phyloP scores from a whole-genome alignment of 2,329 filamentous ascomycete genomes.

The Beauveria pseudobassiana region DNA sequence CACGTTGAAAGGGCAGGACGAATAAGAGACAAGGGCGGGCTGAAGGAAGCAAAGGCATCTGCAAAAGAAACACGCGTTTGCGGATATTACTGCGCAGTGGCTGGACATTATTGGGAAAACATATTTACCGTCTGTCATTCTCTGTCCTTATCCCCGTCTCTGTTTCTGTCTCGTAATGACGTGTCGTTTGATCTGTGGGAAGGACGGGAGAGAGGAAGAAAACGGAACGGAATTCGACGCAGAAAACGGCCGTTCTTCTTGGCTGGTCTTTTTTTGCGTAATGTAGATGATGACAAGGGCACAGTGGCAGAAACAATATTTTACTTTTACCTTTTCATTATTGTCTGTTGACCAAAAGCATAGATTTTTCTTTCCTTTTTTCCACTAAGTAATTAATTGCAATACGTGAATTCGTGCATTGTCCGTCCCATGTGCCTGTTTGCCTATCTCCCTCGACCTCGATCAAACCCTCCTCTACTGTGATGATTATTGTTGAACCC shows the following conservation, averaged over 20 bases:
- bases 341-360: background rate
- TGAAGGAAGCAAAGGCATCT: background rate
- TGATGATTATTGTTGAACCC: conserved; percentile 15
- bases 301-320: background rate
- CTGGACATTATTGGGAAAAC: too few species aligned
- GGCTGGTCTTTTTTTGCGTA: background rate
- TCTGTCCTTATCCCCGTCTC: too few species aligned
- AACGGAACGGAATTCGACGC: background rate
- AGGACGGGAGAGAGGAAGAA: background rate
- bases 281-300: conserved; percentile 1
- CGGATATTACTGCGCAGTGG: background rate
- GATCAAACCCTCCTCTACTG: conserved; percentile 25
- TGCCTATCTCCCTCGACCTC: conserved; percentile 21
- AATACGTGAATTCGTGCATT: too few species aligned
- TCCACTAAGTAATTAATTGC: too few species aligned
- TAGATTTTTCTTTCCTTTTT: background rate
- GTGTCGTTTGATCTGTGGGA: background rate
- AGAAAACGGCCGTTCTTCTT: background rate
- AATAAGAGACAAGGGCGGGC: background rate
- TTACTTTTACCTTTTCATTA: background rate
- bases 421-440: too few species aligned
- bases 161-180: background rate
- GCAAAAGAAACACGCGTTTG: background rate
- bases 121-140: too few species aligned
- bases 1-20: background rate